Evolutionary conservation across 192 early-diverging fungal species (phyloP).

Genomic region (Coemansia sp.): DNA sequence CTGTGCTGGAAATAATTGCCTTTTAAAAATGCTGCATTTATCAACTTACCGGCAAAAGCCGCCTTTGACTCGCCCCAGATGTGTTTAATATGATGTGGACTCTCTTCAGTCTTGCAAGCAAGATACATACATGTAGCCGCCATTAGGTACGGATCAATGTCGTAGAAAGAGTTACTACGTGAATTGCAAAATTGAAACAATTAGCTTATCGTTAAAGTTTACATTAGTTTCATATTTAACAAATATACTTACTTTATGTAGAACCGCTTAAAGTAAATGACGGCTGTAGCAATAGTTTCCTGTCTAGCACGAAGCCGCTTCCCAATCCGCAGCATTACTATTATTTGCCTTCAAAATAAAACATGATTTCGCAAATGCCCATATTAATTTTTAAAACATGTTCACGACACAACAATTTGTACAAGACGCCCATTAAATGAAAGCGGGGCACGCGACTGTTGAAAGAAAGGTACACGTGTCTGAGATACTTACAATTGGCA

Average conservation of each 20-base stretch:
- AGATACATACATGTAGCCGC: constrained; percentile 79
- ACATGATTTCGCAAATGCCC: background rate
- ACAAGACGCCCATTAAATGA: background rate
- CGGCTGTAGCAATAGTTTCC: constrained; percentile 78
- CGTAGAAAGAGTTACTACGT: constrained; percentile 66
- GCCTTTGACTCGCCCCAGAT: constrained; percentile 46
- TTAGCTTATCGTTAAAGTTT: too few species aligned
- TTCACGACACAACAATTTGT: background rate
- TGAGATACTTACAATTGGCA: constrained; percentile 23
- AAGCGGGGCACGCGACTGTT: constrained; percentile 7
- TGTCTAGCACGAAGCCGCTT: constrained; percentile 71
- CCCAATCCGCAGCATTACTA: constrained; percentile 78
- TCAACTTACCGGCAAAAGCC: constrained; percentile 36
- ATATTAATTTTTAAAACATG: background rate
- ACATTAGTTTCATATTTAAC: constrained; percentile 1
- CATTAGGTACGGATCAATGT: constrained; percentile 78
- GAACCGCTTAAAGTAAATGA: constrained; percentile 88
- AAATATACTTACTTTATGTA: constrained; percentile 68
- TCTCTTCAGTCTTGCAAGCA: constrained; percentile 88
- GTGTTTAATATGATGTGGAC: constrained; percentile 62
- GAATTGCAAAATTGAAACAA: background rate
- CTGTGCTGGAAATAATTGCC: background rate
- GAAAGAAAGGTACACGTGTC: background rate
- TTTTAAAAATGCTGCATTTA: background rate
- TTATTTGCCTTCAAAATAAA: background rate